Evolutionary conservation across 257 asterid genomes (phyloP).

Genomic region (Solanum verrucosum): DNA sequence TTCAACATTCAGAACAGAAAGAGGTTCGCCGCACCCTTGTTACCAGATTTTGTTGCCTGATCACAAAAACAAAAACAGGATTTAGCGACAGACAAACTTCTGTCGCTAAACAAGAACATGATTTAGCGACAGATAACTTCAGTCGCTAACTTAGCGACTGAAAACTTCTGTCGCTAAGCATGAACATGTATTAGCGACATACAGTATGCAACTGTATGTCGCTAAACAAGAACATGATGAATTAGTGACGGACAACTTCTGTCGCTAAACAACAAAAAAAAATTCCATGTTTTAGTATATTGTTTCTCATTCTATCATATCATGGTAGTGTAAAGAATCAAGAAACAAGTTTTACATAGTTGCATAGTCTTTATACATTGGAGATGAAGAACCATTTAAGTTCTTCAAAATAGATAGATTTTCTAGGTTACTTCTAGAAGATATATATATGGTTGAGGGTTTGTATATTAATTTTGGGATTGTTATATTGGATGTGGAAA

Average conservation of each 20-base stretch:
- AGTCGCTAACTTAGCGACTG: not conserved
- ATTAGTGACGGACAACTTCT: not conserved
- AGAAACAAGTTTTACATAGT: slow-evolving; percentile 26
- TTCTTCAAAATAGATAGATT: slow-evolving; percentile 33
- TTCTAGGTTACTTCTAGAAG: slow-evolving; percentile 26
- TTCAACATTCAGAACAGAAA: slow-evolving; percentile 68
- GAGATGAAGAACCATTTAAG: slow-evolving; percentile 36
- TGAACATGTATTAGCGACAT: not conserved
- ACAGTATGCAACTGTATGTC: not conserved
- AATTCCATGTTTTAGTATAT: slow-evolving; percentile 3
- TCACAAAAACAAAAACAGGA: not conserved
- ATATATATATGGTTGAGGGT: slow-evolving; percentile 35
- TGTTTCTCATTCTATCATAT: slow-evolving; percentile 7
- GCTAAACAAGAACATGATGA: not conserved
- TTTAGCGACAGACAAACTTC: not conserved
- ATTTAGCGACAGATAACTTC: not conserved
- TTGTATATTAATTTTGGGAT: slow-evolving; percentile 81
- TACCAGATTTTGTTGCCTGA: slow-evolving; percentile 84
- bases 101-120: not conserved
- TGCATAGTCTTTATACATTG: slow-evolving; percentile 36
- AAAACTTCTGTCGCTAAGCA: not conserved
- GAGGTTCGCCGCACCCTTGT: slow-evolving; percentile 67
- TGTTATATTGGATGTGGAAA: slow-evolving; percentile 38
- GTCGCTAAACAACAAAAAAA: not conserved
- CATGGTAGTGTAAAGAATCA: slow-evolving; percentile 41